These are phyloP conservation scores for Pseudogymnoascus pannorum DNA, from an alignment of 2,329 filamentous ascomycete species.

Conservation along the genomic window DNA sequence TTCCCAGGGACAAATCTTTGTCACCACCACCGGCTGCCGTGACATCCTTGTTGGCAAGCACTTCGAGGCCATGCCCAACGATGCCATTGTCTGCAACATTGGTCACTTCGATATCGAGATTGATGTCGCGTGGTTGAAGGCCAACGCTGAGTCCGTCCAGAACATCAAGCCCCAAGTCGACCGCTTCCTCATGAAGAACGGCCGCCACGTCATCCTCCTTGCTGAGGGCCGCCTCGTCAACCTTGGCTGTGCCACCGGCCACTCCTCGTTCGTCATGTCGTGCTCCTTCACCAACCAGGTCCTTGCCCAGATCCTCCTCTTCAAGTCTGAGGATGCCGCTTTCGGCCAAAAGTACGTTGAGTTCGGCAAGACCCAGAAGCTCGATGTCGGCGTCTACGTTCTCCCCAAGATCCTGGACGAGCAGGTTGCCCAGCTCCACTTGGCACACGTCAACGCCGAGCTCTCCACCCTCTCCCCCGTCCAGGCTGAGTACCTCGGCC, in stretches of 20 bases:
- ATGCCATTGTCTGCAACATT: slow-evolving; percentile 99
- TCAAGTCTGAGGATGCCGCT: slow-evolving; percentile 79
- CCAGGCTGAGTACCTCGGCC: slow-evolving; percentile 91
- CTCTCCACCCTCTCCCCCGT: slow-evolving; percentile 75
- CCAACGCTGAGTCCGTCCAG: slow-evolving; percentile 84
- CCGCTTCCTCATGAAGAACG: slow-evolving; percentile 89
- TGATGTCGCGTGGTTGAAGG: slow-evolving; percentile 98
- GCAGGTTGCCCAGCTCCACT: slow-evolving; percentile 92
- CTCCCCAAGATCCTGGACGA: slow-evolving; percentile 98
- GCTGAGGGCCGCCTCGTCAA: slow-evolving; percentile 99
- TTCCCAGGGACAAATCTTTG: slow-evolving; percentile 86
- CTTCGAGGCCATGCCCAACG: slow-evolving; percentile 94
- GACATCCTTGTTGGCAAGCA: slow-evolving; percentile 89
- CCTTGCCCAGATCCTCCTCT: slow-evolving; percentile 97
- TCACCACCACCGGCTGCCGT: slow-evolving; percentile 98
- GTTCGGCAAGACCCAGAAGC: slow-evolving; percentile 88
- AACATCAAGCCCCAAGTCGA: slow-evolving; percentile 99
- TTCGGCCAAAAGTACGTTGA: slow-evolving; percentile 94
- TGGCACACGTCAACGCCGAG: slow-evolving; percentile 90
- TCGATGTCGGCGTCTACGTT: slow-evolving; percentile 88
- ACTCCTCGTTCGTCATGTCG: slow-evolving; percentile 99
- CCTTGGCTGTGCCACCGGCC: slow-evolving; percentile 96
- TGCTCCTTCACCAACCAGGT: slow-evolving; percentile 99
- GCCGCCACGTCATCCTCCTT: slow-evolving; percentile 95
- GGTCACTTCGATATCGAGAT: slow-evolving; percentile 99